Evolutionary conservation across 2,329 filamentous ascomycete species (phyloP).

Genomic region (Pseudogymnoascus sp.): DNA sequence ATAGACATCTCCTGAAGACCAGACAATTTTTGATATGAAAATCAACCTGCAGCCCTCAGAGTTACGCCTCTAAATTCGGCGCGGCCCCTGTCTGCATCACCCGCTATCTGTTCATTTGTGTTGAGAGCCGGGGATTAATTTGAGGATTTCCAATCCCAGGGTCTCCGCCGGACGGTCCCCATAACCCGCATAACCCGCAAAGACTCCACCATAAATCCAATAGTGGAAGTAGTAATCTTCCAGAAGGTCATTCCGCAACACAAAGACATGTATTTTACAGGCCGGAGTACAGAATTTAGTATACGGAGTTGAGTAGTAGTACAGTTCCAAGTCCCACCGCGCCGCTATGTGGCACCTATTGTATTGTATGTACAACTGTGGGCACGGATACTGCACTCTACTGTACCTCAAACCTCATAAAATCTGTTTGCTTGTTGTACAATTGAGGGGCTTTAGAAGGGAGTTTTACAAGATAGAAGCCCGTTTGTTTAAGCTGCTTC

Average conservation of each 20-base stretch:
- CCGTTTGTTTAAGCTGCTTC: neutral
- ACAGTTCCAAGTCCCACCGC: neutral
- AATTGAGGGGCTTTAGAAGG: neutral
- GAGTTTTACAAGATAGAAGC: neutral
- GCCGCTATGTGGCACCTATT: neutral
- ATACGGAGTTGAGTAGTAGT: neutral
- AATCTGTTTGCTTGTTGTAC: neutral
- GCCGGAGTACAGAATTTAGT: neutral
- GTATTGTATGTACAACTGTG: neutral
- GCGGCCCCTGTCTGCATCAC: neutral
- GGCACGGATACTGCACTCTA: neutral
- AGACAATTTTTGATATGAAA: neutral
- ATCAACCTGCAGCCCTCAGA: neutral
- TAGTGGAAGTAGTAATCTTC: slow-evolving; percentile 7
- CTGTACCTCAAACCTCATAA: neutral
- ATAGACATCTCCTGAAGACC: neutral
- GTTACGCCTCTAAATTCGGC: neutral
- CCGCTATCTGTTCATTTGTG: neutral
- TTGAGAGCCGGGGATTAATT: neutral
- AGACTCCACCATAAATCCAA: slow-evolving; percentile 5
- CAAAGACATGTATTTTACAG: neutral
- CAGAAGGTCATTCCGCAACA: slow-evolving; percentile 4
- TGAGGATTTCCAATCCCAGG: slow-evolving; percentile 4
- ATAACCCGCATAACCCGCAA: neutral
- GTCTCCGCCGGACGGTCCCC: neutral